Percentiles rank a stretch among this genome's conserved stretches.
Conservation (phyloP, 176 grass and related monocot genomes). For the Puccinellia tenuiflora region DNA sequence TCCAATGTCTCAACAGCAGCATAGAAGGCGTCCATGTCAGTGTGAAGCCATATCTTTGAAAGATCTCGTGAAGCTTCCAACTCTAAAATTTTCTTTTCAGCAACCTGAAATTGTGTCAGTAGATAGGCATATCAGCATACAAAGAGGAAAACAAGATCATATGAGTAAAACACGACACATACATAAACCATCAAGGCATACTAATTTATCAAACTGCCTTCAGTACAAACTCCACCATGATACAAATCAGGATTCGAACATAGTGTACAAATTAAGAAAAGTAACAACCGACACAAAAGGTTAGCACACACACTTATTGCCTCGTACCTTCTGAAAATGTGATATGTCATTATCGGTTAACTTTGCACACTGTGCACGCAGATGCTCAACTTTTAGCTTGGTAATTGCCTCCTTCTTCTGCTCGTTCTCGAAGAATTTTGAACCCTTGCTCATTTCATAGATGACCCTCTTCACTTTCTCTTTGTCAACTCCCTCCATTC, state of each 20-base stretch:
- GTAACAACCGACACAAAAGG: neutral
- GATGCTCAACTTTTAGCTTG: constrained; percentile 76
- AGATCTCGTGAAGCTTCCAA: constrained; percentile 82
- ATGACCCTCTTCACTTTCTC: constrained; percentile 88
- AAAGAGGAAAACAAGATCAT: neutral
- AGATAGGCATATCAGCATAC: neutral
- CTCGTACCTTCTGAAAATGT: constrained; percentile 71
- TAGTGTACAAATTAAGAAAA: neutral
- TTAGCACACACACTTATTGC: neutral
- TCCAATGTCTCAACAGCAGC: constrained; percentile 85
- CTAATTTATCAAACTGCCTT: neutral
- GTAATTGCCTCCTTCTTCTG: constrained; percentile 69
- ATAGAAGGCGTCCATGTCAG: constrained; percentile 98
- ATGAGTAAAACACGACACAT: neutral
- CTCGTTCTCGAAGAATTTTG: constrained; percentile 96
- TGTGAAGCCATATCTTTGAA: constrained; percentile 92
- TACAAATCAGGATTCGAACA: neutral
- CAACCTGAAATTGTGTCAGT: constrained; percentile 40
- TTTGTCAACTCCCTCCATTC: constrained; percentile 95
- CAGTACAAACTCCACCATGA: neutral
- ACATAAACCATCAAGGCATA: neutral
- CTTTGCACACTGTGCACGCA: constrained; percentile 42
- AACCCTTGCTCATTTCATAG: constrained; percentile 91
- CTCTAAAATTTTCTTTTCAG: constrained; percentile 73
- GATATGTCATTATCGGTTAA: constrained; percentile 70